These are phyloP conservation scores for Diaporthe helianthi DNA, from an alignment of 2,329 filamentous ascomycete genomes.

Conservation along the genomic window DNA sequence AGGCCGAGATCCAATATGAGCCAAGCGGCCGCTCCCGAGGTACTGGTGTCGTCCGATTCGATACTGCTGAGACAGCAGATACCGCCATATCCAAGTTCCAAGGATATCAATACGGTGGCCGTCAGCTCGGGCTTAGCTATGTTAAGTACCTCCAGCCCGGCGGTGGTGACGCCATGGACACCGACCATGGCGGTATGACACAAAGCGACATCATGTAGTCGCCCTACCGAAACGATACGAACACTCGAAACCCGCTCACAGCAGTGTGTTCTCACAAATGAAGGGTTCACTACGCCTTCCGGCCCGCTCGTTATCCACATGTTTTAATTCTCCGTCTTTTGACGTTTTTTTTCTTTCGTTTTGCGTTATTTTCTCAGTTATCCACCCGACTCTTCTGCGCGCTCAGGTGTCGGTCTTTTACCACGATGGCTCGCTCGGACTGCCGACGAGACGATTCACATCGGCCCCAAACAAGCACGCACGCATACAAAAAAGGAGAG, in stretches of 20 bases:
- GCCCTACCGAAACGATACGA: background rate
- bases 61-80: conserved; percentile 81
- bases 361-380: background rate
- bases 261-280: background rate
- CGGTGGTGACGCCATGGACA: conserved; percentile 79
- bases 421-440: background rate
- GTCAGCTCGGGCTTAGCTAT: conserved; percentile 89
- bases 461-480: conserved; percentile 2
- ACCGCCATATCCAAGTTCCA: conserved; percentile 97
- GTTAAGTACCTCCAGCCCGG: conserved; percentile 85
- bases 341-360: background rate
- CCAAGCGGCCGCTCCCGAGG: conserved; percentile 94
- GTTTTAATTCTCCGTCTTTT: conserved; percentile 21
- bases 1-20: conserved; percentile 99
- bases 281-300: conserved; percentile 4
- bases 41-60: conserved; percentile 95
- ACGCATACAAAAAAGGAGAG: conserved; percentile 5
- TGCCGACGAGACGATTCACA: background rate
- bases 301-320: conserved; percentile 25
- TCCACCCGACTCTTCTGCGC: conserved; percentile 1
- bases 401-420: conserved; percentile 1
- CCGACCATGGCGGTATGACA: conserved; percentile 77
- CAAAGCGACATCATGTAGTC: conserved; percentile 96
- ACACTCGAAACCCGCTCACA: background rate
- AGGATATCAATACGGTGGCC: conserved; percentile 95